Conservation (phyloP, 2,329 filamentous ascomycete species). For the Cladophialophora chaetospira region DNA sequence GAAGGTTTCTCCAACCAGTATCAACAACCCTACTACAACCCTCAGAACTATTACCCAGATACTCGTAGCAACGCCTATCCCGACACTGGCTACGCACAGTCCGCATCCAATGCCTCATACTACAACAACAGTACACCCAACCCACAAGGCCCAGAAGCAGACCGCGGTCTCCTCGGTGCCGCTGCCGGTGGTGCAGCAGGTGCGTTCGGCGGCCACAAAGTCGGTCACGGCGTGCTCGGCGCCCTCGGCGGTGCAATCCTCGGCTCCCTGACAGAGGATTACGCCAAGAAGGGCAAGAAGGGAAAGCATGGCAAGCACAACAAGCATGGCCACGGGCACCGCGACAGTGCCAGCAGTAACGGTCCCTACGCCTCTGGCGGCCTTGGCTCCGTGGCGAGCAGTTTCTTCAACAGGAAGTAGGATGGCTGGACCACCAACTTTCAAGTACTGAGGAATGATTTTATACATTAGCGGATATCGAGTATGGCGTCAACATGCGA, state of each 20-base stretch:
- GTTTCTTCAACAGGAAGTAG: constrained; percentile 23
- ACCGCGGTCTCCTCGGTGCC: constrained; percentile 59
- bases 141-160: constrained; percentile 46
- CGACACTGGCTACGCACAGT: constrained; percentile 1
- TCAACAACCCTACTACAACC: constrained; percentile 13
- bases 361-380: neutral
- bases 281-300: constrained; percentile 50
- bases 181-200: constrained; percentile 61
- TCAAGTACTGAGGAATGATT: neutral
- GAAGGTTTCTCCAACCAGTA: constrained; percentile 10
- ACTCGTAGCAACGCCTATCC: constrained; percentile 1
- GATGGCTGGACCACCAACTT: too few species aligned
- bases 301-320: constrained; percentile 23
- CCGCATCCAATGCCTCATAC: constrained; percentile 5
- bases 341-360: neutral
- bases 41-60: constrained; percentile 12
- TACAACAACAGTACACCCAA: constrained; percentile 10
- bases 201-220: constrained; percentile 58
- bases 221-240: constrained; percentile 58
- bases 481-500: neutral
- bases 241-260: constrained; percentile 59
- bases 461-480: neutral
- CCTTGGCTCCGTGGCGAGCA: constrained; percentile 14
- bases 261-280: constrained; percentile 58
- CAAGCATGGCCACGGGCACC: neutral